Evolutionary conservation across 1,284 basidiomycete species (phyloP).

Genomic region (Earliella scabrosa): DNA sequence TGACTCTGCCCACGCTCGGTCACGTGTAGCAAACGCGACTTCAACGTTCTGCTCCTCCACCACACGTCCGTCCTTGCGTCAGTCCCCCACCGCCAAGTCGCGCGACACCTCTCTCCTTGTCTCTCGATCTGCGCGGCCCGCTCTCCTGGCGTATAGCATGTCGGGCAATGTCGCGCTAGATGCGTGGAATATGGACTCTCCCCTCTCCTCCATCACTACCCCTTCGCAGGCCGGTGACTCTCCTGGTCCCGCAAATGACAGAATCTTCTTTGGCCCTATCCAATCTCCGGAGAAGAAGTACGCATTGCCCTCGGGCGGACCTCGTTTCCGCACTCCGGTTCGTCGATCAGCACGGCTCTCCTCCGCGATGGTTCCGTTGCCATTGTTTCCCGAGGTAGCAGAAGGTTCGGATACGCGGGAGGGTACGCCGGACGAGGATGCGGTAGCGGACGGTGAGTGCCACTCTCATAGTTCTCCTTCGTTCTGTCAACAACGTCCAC

Average conservation of each 20-base stretch:
- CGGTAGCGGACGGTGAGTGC: constrained; percentile 35
- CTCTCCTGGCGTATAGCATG: constrained; percentile 12
- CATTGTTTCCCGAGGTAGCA: constrained; percentile 35
- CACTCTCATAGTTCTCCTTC: neutral
- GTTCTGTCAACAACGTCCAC: constrained; percentile 1
- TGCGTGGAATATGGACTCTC: constrained; percentile 15
- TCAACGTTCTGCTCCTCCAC: constrained; percentile 31
- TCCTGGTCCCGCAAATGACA: constrained; percentile 30
- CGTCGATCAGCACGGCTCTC: constrained; percentile 58
- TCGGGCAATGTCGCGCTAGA: constrained; percentile 18
- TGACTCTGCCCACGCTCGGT: constrained; percentile 19
- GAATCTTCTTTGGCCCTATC: constrained; percentile 56
- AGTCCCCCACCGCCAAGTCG: constrained; percentile 11
- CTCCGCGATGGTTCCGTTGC: constrained; percentile 33
- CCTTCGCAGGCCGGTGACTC: constrained; percentile 29
- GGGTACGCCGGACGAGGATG: constrained; percentile 29
- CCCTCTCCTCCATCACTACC: constrained; percentile 19
- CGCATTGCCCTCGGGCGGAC: constrained; percentile 36
- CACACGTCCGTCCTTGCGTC: constrained; percentile 4
- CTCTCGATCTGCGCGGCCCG: neutral
- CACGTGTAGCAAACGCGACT: constrained; percentile 36
- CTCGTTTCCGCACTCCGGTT: constrained; percentile 41
- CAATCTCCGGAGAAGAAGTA: constrained; percentile 60
- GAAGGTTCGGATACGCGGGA: constrained; percentile 18
- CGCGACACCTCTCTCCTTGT: neutral